These are phyloP conservation scores for Eutypella sp. DNA, from an alignment of 2,329 filamentous ascomycete species.

Conservation along the genomic window DNA sequence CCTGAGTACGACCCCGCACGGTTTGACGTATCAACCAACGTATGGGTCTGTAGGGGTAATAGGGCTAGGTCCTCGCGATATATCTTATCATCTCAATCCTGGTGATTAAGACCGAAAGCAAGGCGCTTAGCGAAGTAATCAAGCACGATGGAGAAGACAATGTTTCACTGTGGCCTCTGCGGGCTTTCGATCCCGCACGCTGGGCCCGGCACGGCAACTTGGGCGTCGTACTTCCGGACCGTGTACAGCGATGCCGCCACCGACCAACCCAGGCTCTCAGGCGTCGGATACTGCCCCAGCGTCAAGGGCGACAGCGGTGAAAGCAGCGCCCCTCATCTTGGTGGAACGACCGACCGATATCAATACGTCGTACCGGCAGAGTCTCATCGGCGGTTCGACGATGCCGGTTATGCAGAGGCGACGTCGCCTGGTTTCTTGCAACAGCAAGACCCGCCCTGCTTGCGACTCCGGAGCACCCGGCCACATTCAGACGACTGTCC, in stretches of 20 bases:
- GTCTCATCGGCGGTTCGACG: constrained; percentile 16
- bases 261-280: constrained; percentile 15
- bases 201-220: constrained; percentile 7
- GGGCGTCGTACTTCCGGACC: constrained; percentile 18
- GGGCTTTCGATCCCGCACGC: constrained; percentile 12
- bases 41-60: too few relatives aligned
- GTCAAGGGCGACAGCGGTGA: too few relatives aligned
- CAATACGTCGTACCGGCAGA: constrained; percentile 13
- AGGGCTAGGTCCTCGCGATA: too few relatives aligned
- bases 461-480: constrained; percentile 13
- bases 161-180: constrained; percentile 16
- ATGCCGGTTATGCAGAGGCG: too few relatives aligned
- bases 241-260: constrained; percentile 16
- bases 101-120: too few relatives aligned
- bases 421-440: too few relatives aligned
- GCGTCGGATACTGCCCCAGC: constrained; percentile 14
- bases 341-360: neutral
- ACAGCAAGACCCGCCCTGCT: constrained; percentile 8
- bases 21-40: too few relatives aligned
- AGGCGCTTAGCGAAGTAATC: too few relatives aligned
- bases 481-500: constrained; percentile 8
- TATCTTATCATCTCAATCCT: too few relatives aligned
- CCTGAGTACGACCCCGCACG: too few relatives aligned
- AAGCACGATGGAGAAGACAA: too few relatives aligned
- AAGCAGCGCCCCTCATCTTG: too few relatives aligned